Base-by-base conservation (phyloP, 176 grass and related monocot genomes). In the Ananas comosus region DNA sequence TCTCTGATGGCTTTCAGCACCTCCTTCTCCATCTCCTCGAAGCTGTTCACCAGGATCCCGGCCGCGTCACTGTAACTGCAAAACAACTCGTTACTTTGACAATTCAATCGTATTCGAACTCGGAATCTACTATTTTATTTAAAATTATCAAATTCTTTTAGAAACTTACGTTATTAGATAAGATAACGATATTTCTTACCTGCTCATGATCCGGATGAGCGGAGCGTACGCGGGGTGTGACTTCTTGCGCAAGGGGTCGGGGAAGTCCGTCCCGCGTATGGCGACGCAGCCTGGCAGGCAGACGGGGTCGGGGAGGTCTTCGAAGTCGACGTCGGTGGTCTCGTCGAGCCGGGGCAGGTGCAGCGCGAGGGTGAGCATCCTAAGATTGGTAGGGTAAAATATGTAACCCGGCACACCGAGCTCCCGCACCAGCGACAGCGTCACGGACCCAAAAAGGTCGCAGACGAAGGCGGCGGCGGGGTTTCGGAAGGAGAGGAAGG, bases 401-500 rank as follows among this genome's bases (percentile, higher is more conserved):
- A 90, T n/a, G 48, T 90, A 90, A 3, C 64, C 67, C 8, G 84
- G 81, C 14, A 96, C 1, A 4, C 57, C 71, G 70, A 96, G 66
- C 66, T 90, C 81, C 48, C 8, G 56, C 14, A 79, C 64, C 1
- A 85, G 57, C 3, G 49, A 52, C 48, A 96, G 50, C 4, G 78
- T 64, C 24, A 53, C 66, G 9, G 79, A 21, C 70, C 79, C 14
- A 63, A 90, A 76, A 3, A 87, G 9, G 51, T 96, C 87, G 0
- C 73, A 3, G 12, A 90, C 1, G 80, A 90, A 87, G 11, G 84
- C 78, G 0, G 53, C 75, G 25, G 90, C 27, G 59, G 66, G 75
- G n/a, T 29, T 49, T 42, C 53, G 29, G 28, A 66, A 58, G 13
- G 58, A 14, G 68, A 4, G 22, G 13, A 95, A 76, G 1, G 78